Base-by-base conservation (phyloP, 495 filamentous ascomycete species). In the Haplographium delicatum region DNA sequence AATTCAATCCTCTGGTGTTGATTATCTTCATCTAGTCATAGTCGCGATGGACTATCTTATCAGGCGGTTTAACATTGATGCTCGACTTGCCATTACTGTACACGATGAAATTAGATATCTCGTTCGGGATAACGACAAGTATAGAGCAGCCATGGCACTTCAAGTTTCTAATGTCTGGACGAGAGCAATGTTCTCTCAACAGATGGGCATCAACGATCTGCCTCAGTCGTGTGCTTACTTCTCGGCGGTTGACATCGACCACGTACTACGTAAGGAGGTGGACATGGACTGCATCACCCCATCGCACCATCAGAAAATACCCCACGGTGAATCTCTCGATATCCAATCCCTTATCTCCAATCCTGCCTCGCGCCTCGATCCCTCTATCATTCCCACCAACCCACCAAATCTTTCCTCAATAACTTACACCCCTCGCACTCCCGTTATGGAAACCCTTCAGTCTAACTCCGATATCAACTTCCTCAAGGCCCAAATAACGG, bases 41-140 rank as follows among this genome's bases (percentile, higher is more conserved):
- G 80, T 96, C 15, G 75, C 81, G 22, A 99, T 98, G 93, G 91
- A 97, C 63, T 93, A 95, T 62, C 78, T 98, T 5, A 84, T 83
- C 48, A 77, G 88, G n/a, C 84, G 80, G 16, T 97, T 85, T 70
- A 90, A 89, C 62, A 75, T 98, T 33, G 62, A 80, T 35, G 89
- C 89, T 7, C 85, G 93, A 2, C 71, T 98, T 18, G 81, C 93
- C 9, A 89, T 98, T 58, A 96, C 91, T 0, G 93, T 98, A 2
- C 93, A 98, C 66, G 93, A 98, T 65, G 93, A 98, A 64, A 97
- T 98, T 56, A 81, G 93, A 28, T 98, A 98, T 54, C 78, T 97
- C 0, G 88, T 95, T 19, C 82, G 82, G 57, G 79, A 91, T 1
- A 78, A 88, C 53, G 88, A 98, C 62, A 89, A 85, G 57, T 97